These are phyloP conservation scores for Suhomyces kunorum DNA, from an alignment of 1,139 yeast species.

Conservation along the genomic window DNA sequence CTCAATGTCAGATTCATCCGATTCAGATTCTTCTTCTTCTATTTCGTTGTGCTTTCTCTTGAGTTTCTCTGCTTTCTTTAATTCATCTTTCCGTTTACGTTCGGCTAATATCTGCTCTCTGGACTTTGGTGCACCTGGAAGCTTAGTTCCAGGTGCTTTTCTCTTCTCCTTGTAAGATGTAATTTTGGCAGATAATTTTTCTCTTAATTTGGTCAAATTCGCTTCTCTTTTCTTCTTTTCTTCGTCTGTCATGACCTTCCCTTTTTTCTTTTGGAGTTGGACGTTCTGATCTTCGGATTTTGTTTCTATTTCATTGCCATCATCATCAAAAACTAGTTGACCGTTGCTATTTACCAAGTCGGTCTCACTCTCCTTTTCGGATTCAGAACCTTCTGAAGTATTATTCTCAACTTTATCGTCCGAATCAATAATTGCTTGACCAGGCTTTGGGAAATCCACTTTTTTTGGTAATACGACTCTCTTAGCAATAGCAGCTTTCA, in stretches of 20 bases:
- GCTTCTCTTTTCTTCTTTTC: slow-evolving; percentile 52
- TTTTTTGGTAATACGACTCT: slow-evolving; percentile 55
- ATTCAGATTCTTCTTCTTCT: slow-evolving; percentile 40
- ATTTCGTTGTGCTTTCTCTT: slow-evolving; percentile 33
- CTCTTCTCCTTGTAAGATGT: slow-evolving; percentile 71
- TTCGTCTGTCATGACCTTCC: slow-evolving; percentile 40
- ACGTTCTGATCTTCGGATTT: slow-evolving; percentile 19
- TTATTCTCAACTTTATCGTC: slow-evolving; percentile 22
- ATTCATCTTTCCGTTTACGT: slow-evolving; percentile 45
- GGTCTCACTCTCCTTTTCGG: slow-evolving; percentile 11
- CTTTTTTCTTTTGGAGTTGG: slow-evolving; percentile 24
- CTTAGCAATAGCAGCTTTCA: slow-evolving; percentile 56
- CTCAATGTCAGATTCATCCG: slow-evolving; percentile 37
- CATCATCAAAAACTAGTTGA: slow-evolving; percentile 70
- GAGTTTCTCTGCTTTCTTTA: slow-evolving; percentile 27
- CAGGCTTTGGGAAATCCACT: slow-evolving; percentile 9
- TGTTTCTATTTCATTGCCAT: slow-evolving; percentile 60
- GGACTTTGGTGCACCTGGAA: slow-evolving; percentile 77
- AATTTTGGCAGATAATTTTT: slow-evolving; percentile 73
- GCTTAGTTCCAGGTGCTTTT: slow-evolving; percentile 86
- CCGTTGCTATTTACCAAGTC: slow-evolving; percentile 35
- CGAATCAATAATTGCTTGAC: slow-evolving; percentile 18
- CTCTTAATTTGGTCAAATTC: slow-evolving; percentile 65
- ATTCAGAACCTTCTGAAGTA: slow-evolving; percentile 14
- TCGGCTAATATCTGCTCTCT: slow-evolving; percentile 74